These are phyloP conservation scores for Harringtonia aguacate DNA, from an alignment of 2,329 filamentous ascomycete species.

Conservation along the genomic window DNA sequence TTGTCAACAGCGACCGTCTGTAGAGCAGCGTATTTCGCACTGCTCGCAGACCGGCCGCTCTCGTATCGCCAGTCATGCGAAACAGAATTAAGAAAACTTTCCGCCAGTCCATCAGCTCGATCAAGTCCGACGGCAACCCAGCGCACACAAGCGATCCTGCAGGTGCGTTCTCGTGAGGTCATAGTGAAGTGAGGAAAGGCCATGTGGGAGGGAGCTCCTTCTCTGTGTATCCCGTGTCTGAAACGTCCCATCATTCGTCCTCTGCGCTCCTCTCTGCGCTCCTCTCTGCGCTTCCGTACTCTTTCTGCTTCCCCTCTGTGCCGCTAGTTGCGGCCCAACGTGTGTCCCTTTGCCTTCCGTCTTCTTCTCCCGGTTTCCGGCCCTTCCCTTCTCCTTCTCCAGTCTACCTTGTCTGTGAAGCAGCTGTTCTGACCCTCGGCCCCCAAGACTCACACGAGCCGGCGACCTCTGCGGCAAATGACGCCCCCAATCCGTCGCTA, in stretches of 20 bases:
- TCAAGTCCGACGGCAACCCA: slow-evolving; percentile 2
- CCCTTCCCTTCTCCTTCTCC: too few relatives aligned
- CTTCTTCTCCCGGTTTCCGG: too few relatives aligned
- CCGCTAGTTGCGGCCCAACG: too few relatives aligned
- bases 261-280: too few relatives aligned
- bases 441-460: slow-evolving; percentile 3
- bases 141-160: background rate
- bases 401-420: background rate
- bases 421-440: background rate
- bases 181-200: too few relatives aligned
- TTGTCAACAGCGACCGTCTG: background rate
- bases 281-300: too few relatives aligned
- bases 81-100: slow-evolving; percentile 8
- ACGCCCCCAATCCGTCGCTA: slow-evolving; percentile 19
- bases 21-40: background rate
- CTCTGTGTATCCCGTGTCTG: too few relatives aligned
- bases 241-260: too few relatives aligned
- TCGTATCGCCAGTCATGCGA: slow-evolving; percentile 11
- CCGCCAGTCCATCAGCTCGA: slow-evolving; percentile 9
- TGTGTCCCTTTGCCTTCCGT: too few relatives aligned
- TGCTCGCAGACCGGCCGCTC: background rate
- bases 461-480: slow-evolving; percentile 13
- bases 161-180: slow-evolving; percentile 1
- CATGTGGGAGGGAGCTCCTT: too few relatives aligned
- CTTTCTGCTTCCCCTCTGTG: too few relatives aligned